A percentile compares a stretch with the other conserved stretches of the same genome.
These are phyloP conservation scores for Wickerhamomyces bovis DNA, from an alignment of 805 yeast species.

Conservation along the genomic window DNA sequence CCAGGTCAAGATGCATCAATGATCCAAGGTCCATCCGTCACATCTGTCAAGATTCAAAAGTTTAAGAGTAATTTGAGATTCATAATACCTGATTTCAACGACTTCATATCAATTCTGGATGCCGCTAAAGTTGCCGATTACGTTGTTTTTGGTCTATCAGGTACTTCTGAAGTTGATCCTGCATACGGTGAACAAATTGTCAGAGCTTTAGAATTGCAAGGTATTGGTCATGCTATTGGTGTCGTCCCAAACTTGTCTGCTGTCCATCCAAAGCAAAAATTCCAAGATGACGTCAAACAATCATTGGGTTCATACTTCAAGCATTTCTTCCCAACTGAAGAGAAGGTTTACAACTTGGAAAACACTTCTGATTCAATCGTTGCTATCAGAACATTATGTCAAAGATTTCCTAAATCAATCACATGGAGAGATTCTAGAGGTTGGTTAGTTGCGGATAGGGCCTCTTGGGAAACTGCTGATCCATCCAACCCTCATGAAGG, in stretches of 20 bases:
- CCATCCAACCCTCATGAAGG: conserved; percentile 27
- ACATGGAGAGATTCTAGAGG: conserved; percentile 94
- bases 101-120: conserved; percentile 69
- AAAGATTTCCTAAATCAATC: conserved; percentile 77
- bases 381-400: conserved; percentile 72
- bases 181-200: conserved; percentile 83
- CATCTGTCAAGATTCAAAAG: conserved; percentile 47
- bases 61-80: conserved; percentile 71
- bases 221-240: conserved; percentile 77
- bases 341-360: conserved; percentile 69
- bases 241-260: conserved; percentile 68
- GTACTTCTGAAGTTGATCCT: conserved; percentile 73
- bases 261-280: conserved; percentile 65
- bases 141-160: conserved; percentile 85
- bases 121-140: conserved; percentile 87
- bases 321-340: conserved; percentile 78
- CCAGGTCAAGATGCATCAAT: conserved; percentile 30
- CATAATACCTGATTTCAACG: conserved; percentile 63
- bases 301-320: conserved; percentile 60
- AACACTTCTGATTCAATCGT: conserved; percentile 61
- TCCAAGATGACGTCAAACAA: conserved; percentile 63
- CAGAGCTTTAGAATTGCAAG: conserved; percentile 86
- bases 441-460: conserved; percentile 69
- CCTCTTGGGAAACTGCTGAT: conserved; percentile 34
- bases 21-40: conserved; percentile 41